phyloP scores from a whole-genome alignment of 176 grass and related monocot species.

The Tillandsia leiboldiana region DNA sequence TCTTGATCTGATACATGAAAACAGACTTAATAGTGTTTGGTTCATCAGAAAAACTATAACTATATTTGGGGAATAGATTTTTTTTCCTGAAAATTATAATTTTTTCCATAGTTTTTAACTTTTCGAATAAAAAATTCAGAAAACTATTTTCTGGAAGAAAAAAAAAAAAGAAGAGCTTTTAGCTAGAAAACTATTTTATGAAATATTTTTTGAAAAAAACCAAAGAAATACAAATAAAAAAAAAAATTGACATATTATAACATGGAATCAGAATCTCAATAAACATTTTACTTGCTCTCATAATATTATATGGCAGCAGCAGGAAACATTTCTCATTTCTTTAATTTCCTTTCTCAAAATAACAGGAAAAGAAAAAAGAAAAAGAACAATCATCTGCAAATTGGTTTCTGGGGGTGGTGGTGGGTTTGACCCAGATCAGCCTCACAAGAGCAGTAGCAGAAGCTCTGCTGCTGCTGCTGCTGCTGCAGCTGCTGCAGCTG shows the following conservation, averaged over 20 bases:
- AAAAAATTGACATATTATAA: neutral
- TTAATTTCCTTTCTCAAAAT: conserved; percentile 38
- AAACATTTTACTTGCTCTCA: conserved; percentile 20
- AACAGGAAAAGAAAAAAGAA: conserved; percentile 28
- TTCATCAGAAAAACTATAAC: neutral
- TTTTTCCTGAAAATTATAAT: neutral
- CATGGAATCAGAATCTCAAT: conserved; percentile 9
- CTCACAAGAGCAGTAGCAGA: conserved; percentile 46
- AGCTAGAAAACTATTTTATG: too few species aligned
- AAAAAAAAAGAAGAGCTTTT: neutral
- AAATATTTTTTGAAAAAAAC: too few species aligned
- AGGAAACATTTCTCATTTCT: conserved; percentile 24
- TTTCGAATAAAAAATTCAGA: neutral
- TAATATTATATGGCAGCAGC: conserved; percentile 32
- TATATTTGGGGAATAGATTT: too few species aligned
- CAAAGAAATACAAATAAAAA: too few species aligned
- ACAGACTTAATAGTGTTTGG: neutral
- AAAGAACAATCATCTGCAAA: conserved; percentile 39
- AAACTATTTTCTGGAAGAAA: neutral
- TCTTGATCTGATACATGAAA: too few species aligned
- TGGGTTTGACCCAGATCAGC: conserved; percentile 27
- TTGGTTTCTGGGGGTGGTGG: conserved; percentile 1
- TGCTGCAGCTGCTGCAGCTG: neutral
- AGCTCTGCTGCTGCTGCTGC: neutral
- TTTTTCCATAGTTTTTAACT: neutral